These are phyloP conservation scores for Fallopia convolvulus DNA, from an alignment of 148 eudicot species.

Conservation along the genomic window DNA sequence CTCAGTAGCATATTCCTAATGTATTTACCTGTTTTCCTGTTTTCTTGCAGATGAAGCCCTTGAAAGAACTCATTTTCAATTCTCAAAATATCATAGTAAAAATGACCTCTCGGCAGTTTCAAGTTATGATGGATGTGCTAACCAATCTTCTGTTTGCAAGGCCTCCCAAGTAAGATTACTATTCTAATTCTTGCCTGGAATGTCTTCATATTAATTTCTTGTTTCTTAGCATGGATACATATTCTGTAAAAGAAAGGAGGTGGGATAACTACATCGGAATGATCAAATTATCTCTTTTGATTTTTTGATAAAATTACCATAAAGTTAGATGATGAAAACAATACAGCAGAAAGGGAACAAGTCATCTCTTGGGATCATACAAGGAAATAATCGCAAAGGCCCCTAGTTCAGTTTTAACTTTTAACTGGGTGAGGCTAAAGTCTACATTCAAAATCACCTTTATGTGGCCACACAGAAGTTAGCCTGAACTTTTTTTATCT, in stretches of 20 bases:
- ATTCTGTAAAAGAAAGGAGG: not conserved
- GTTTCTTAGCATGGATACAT: not conserved
- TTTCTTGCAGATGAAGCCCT: constrained; percentile 83
- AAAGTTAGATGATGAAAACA: not conserved
- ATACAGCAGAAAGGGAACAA: not conserved
- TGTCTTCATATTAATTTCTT: not conserved
- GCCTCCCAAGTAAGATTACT: constrained; percentile 72
- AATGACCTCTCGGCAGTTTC: constrained; percentile 98
- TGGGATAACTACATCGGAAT: not conserved
- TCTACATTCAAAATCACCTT: not conserved
- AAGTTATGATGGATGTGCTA: constrained; percentile 96
- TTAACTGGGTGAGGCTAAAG: not conserved
- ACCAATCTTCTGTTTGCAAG: constrained; percentile 95
- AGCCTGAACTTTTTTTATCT: not conserved
- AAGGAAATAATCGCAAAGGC: not conserved
- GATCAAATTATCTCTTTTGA: not conserved
- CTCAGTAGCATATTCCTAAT: not conserved
- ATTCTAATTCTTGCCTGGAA: not conserved
- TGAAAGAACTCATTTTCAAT: constrained; percentile 91
- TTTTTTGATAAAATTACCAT: not conserved
- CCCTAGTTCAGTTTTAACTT: constrained; percentile 3
- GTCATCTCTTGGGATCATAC: not conserved
- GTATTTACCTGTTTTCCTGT: constrained; percentile 8
- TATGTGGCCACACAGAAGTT: not conserved
- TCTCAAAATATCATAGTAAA: constrained; percentile 87